Evolutionary conservation across 352 stramenopile species (phyloP), one percentile per base, ranked within the genome.

Genomic region (Globisporangium megalacanthum): DNA sequence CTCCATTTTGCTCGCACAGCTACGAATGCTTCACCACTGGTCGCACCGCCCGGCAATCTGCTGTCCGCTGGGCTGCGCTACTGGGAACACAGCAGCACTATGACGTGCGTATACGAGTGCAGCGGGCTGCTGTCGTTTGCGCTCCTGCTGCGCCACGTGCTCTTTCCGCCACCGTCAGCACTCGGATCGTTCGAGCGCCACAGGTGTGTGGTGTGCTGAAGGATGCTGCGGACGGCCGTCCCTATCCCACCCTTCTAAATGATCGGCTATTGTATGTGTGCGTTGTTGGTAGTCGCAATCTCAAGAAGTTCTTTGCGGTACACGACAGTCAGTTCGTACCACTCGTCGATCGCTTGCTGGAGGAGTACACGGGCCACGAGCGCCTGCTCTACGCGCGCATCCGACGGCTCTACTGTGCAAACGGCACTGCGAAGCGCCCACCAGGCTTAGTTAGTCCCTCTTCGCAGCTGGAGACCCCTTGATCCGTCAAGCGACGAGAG

Each of bases 301-400:
- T 87, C 41, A 62, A 67, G 37, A 29, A 20, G 6, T 87, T 85
- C 62, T 87, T 85, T 49, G 15, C 61, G 35, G 56, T 68, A 36
- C 67, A 87, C 60, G 74, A 87, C 57, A 62, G 41, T 36, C 64
- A 73, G 56, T 81, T 76, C 56, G 54, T 77, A 10, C 47, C 52
- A 37, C 60, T 78, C 29, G 70, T 77, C 1, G 65, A 83, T 29
- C 50, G 56, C 10, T 44, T 86, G 44, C 52, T 84, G 25, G 66
- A 76, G 31, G 73, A 83, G 49, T 83, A 83, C 61, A 61, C 66
- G 5, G 77, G 77, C 33, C 77, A 87, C 58, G 77, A 87, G 48
- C 64, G 68, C 0, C 53, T 85, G 46, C 70, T 87, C 19, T 83
- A 83, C 47, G 67, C 69, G 20, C 63, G 72, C 39, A 62, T 87